Percentiles rank a stretch among this genome's conserved stretches.
Evolutionary conservation across 192 early-diverging fungal species (phyloP).

Genomic region (Coemansia sp.): DNA sequence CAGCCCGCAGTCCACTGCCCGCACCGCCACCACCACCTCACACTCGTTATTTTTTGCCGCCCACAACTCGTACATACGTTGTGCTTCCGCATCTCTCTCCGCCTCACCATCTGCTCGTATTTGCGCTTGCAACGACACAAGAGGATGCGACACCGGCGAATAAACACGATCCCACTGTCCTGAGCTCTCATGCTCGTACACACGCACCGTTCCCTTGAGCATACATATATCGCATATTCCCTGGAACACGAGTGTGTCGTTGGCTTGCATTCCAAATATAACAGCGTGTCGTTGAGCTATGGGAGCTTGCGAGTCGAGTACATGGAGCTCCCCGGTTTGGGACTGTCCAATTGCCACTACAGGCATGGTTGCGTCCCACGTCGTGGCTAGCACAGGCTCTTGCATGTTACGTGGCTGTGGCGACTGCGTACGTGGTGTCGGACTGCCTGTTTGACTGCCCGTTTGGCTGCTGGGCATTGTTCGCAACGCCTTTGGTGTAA

Average conservation of each 20-base stretch:
- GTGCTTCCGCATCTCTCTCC: constrained; percentile 1
- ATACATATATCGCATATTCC: constrained; percentile 46
- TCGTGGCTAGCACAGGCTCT: constrained; percentile 12
- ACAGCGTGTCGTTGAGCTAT: constrained; percentile 19
- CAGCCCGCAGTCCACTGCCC: constrained; percentile 38
- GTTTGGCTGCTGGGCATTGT: background rate
- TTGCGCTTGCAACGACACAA: constrained; percentile 16
- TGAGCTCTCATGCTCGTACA: constrained; percentile 25
- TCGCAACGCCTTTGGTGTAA: constrained; percentile 21
- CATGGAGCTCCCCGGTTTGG: background rate
- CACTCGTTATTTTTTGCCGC: background rate
- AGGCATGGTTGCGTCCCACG: constrained; percentile 9
- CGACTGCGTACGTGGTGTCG: constrained; percentile 4
- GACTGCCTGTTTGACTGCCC: constrained; percentile 10
- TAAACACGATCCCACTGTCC: constrained; percentile 42
- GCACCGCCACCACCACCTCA: constrained; percentile 21
- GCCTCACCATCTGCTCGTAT: background rate
- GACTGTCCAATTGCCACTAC: background rate
- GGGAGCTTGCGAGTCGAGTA: background rate
- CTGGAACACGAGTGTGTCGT: constrained; percentile 30
- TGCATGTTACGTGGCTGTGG: constrained; percentile 6
- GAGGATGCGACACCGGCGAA: constrained; percentile 51
- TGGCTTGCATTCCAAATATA: constrained; percentile 19
- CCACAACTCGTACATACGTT: constrained; percentile 27
- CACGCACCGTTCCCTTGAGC: constrained; percentile 23